Evolutionary conservation across 108 stramenopile genomes (phyloP).

Genomic region (Nitzschia inconspicua): DNA sequence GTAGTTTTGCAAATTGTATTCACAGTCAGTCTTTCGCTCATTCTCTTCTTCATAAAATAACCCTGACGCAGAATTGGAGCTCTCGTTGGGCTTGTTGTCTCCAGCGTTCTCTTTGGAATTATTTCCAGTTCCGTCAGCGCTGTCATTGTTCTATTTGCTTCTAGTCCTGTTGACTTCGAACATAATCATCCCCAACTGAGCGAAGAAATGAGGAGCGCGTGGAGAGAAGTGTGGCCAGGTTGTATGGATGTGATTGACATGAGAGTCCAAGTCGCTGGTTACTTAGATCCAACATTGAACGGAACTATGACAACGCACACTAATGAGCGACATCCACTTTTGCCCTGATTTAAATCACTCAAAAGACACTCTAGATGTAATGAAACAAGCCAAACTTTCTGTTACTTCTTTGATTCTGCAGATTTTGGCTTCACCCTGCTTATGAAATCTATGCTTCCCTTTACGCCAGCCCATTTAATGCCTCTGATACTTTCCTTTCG

Average conservation of each 20-base stretch:
- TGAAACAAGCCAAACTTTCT: too few species aligned
- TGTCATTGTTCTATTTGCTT: slow-evolving; percentile 90
- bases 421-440: too few species aligned
- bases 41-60: neutral
- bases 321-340: slow-evolving; percentile 11
- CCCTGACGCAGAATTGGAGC: slow-evolving; percentile 57
- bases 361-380: too few species aligned
- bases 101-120: slow-evolving; percentile 68
- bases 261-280: slow-evolving; percentile 27
- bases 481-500: neutral
- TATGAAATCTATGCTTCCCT: too few species aligned
- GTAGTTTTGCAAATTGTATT: neutral
- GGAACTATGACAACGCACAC: neutral
- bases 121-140: slow-evolving; percentile 81
- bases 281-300: slow-evolving; percentile 18
- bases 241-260: slow-evolving; percentile 71
- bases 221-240: slow-evolving; percentile 88
- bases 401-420: too few species aligned
- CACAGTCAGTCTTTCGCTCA: neutral
- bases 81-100: slow-evolving; percentile 68
- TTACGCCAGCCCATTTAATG: neutral
- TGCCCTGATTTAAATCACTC: too few species aligned
- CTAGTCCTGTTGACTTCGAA: slow-evolving; percentile 80
- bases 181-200: slow-evolving; percentile 79
- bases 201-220: slow-evolving; percentile 72